These are phyloP conservation scores for Diutina sp. DNA, from an alignment of 1,139 yeast species.

Conservation along the genomic window DNA sequence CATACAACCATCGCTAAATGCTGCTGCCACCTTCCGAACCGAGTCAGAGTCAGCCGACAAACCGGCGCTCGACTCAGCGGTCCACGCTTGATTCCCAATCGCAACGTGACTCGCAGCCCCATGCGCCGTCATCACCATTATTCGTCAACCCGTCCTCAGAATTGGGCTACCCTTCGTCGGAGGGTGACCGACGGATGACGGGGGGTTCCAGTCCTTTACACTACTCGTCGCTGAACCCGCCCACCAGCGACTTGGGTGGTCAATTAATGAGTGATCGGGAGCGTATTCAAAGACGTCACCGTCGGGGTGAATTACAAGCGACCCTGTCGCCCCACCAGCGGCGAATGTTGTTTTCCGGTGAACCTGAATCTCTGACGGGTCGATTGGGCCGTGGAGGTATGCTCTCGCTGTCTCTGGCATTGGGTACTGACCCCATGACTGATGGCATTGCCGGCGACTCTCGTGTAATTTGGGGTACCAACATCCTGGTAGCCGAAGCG, in stretches of 20 bases:
- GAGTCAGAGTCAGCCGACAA: slow-evolving; percentile 1
- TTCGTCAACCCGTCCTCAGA: not conserved
- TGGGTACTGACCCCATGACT: slow-evolving; percentile 16
- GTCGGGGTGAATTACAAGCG: not conserved
- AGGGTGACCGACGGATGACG: not conserved
- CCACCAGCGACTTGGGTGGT: not conserved
- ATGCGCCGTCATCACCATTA: not conserved
- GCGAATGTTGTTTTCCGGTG: slow-evolving; percentile 1
- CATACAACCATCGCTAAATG: not conserved
- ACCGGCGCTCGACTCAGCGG: not conserved
- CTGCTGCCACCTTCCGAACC: not conserved
- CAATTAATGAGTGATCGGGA: not conserved
- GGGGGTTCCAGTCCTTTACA: slow-evolving; percentile 1
- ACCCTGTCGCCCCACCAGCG: not conserved
- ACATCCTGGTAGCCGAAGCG: slow-evolving; percentile 84
- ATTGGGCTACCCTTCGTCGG: not conserved
- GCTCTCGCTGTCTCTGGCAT: slow-evolving; percentile 10
- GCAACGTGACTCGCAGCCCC: not conserved
- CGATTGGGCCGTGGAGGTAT: not conserved
- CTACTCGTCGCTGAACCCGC: not conserved
- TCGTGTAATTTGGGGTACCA: slow-evolving; percentile 97
- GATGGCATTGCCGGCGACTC: slow-evolving; percentile 46
- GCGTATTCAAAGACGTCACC: not conserved
- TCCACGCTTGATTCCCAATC: not conserved
- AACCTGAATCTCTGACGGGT: not conserved